Evolutionary conservation across 257 asterid genomes (phyloP), one percentile per base, ranked within the genome.

Genomic region (Cruciata laevipes): DNA sequence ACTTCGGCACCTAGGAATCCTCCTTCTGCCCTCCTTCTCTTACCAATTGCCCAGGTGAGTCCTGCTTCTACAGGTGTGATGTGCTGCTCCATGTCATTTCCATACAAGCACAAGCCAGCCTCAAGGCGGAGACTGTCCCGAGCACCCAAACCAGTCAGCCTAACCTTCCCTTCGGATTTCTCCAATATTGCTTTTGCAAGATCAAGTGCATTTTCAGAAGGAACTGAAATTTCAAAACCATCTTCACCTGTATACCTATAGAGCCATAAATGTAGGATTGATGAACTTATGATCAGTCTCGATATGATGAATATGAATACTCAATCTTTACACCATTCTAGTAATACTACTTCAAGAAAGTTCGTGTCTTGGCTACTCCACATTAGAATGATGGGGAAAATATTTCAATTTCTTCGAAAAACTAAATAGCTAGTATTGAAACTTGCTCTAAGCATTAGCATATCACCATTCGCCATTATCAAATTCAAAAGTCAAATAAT

Each of bases 1-100:
- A 84, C 96, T 27, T 88, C 94, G 2, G 96, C 96, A 14, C 99
- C 99, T 7, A 89, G 86, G 78, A 90, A 94, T 27, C 98, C 99
- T 10, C 98, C 96, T 79, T 90, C 99, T 1, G 98, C 96, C 75
- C 95, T 76, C 78, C 99, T 84, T 78, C 99, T 84, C 82, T 94
- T 94, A 33, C 99, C 97, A 44, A 94, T 77, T 67, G 99, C 99
- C 99, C 97, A 94, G 2, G 96, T 87, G 1, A 90, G 95, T 4
- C 99, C 99, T 1, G 99, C 98, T 70, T 94, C 99, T 0, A 90
- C 87, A 1, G 99, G 98, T 10, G 99, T 84, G 38, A 61, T 87
- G 87, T 90, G 97, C 75, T 94, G 95, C 82, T 90, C 96, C 97
- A 94, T 85, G 86, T 94, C 99, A n/a, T 89, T 90, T 49, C 99